phyloP scores from a whole-genome alignment of 805 yeast species.

The Peterozyma toletana region DNA sequence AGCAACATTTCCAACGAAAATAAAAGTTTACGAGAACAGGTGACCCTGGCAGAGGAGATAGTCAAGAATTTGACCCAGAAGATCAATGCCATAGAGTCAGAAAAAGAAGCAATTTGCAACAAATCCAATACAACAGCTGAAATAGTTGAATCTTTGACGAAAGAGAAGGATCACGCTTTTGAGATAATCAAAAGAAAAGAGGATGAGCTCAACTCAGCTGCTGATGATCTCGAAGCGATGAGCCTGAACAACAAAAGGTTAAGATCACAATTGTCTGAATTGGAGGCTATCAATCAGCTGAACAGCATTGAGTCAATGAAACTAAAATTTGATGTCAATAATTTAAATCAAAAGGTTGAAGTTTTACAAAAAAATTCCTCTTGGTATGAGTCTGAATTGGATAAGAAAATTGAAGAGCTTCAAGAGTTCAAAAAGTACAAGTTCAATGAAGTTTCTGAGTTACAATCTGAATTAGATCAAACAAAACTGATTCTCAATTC shows the following conservation, averaged over 20 bases:
- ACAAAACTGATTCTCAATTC: slow-evolving; percentile 22
- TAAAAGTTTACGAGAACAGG: slow-evolving; percentile 14
- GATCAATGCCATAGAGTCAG: slow-evolving; percentile 8
- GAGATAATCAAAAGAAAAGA: slow-evolving; percentile 29
- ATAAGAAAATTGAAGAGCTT: slow-evolving; percentile 18
- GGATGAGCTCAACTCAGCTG: slow-evolving; percentile 23
- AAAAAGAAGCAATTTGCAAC: slow-evolving; percentile 4
- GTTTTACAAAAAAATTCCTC: slow-evolving; percentile 21
- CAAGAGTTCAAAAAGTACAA: slow-evolving; percentile 19
- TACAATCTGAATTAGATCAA: slow-evolving; percentile 28
- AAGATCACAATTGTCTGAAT: slow-evolving; percentile 31
- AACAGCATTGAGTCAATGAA: slow-evolving; percentile 16
- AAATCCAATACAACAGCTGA: slow-evolving; percentile 5
- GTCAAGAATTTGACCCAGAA: slow-evolving; percentile 13
- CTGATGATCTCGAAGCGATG: slow-evolving; percentile 34
- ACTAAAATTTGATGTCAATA: slow-evolving; percentile 18
- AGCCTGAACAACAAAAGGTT: slow-evolving; percentile 33
- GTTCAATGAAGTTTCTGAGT: slow-evolving; percentile 20
- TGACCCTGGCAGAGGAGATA: slow-evolving; percentile 13
- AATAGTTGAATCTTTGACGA: slow-evolving; percentile 9
- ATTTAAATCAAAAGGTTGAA: slow-evolving; percentile 20
- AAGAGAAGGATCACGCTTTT: slow-evolving; percentile 23
- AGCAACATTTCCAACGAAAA: slow-evolving; percentile 16
- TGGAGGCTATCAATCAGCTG: slow-evolving; percentile 14
- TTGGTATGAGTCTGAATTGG: slow-evolving; percentile 29